Conservation (phyloP, 495 filamentous ascomycete genomes). For the Choiromyces venosus region DNA sequence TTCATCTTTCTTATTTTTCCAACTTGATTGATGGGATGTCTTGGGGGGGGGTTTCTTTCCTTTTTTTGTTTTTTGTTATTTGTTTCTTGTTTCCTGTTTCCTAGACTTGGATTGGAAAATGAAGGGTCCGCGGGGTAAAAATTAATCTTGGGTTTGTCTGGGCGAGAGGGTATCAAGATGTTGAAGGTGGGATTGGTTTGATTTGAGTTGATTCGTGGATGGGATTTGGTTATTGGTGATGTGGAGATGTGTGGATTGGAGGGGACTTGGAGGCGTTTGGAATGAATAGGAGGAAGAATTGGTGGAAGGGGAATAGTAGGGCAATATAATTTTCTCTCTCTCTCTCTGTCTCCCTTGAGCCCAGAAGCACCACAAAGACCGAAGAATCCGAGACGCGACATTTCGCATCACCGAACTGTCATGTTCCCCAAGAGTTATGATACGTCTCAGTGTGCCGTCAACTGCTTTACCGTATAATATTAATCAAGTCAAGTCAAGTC, state of each 20-base stretch:
- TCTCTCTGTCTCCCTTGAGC: too few species aligned
- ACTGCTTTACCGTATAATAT: too few species aligned
- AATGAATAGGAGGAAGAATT: background rate
- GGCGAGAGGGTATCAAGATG: background rate
- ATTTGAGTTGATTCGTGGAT: background rate
- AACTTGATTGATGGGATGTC: slow-evolving; percentile 19
- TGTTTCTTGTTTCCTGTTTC: slow-evolving; percentile 4
- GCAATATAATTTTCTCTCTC: slow-evolving; percentile 1
- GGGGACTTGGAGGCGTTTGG: background rate
- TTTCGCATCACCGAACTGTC: too few species aligned
- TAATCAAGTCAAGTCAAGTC: too few species aligned
- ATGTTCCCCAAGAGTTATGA: too few species aligned
- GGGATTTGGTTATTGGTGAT: background rate
- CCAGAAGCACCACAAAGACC: too few species aligned
- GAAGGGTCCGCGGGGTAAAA: background rate
- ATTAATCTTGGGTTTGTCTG: background rate
- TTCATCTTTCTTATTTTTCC: slow-evolving; percentile 17
- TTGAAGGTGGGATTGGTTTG: background rate
- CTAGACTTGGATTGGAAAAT: background rate
- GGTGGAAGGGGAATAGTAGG: background rate
- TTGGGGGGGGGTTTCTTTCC: slow-evolving; percentile 11
- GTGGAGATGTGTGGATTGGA: background rate
- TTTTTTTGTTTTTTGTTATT: background rate
- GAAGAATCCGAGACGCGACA: too few species aligned
- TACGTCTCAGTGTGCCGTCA: too few species aligned